A percentile compares a stretch with the other conserved stretches of the same genome.
phyloP scores from a whole-genome alignment of 2,329 filamentous ascomycete genomes.

The Aspergillus pseudoterreus region DNA sequence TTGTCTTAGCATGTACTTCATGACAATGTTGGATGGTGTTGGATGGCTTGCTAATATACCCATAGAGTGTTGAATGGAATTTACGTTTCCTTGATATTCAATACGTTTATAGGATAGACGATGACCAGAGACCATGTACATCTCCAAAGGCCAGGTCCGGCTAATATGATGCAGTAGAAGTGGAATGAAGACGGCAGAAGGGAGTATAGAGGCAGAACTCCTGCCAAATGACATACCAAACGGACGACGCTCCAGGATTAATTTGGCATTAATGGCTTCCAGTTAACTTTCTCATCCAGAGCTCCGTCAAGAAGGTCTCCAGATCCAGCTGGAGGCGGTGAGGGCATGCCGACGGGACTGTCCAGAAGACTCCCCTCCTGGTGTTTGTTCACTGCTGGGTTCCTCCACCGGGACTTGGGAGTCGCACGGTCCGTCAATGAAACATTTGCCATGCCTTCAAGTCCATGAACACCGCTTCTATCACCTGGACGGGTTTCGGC shows the following conservation, averaged over 20 bases:
- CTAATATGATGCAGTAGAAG: too few species aligned
- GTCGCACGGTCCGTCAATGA: too few species aligned
- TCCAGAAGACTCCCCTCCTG: not conserved
- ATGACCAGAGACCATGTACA: too few species aligned
- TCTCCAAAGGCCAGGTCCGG: too few species aligned
- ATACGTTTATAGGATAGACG: not conserved
- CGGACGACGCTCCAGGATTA: not conserved
- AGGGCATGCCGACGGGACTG: not conserved
- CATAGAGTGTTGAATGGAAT: slow-evolving; percentile 16
- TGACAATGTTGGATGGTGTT: not conserved
- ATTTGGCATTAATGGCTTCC: slow-evolving; percentile 30
- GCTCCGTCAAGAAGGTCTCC: slow-evolving; percentile 24
- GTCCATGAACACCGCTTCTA: too few species aligned
- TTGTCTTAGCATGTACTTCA: slow-evolving; percentile 6
- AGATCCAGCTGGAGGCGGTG: not conserved
- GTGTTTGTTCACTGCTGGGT: too few species aligned
- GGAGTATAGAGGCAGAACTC: too few species aligned
- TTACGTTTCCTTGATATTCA: slow-evolving; percentile 2
- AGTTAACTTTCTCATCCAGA: slow-evolving; percentile 21
- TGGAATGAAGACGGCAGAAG: too few species aligned
- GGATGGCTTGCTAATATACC: slow-evolving; percentile 15
- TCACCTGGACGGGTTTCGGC: too few species aligned
- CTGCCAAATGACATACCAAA: too few species aligned
- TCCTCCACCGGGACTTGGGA: too few species aligned
- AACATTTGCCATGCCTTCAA: too few species aligned